Evolutionary conservation across 208 protist genomes (phyloP).

Genomic region (Acanthamoeba sp.): DNA sequence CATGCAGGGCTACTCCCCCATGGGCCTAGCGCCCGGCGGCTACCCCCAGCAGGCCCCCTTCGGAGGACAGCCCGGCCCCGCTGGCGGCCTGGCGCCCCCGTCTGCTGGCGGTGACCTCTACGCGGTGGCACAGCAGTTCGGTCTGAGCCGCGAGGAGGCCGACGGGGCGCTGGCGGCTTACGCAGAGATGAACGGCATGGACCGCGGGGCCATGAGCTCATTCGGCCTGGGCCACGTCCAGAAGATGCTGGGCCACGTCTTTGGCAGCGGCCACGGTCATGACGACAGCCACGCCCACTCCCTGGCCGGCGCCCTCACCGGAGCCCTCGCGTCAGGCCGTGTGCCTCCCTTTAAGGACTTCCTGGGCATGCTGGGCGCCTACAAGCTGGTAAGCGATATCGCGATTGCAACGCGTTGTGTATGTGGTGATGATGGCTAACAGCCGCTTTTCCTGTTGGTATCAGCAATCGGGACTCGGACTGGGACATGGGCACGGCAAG

Average conservation of each 20-base stretch:
- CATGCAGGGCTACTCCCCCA: too few species aligned
- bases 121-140: constrained; percentile 4
- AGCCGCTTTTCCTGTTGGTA: too few species aligned
- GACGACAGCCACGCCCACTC: not conserved
- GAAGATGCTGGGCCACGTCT: not conserved
- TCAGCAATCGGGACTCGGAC: not conserved
- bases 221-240: constrained; percentile 2
- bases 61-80: too few species aligned
- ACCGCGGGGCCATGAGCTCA: not conserved
- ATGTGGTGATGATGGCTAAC: too few species aligned
- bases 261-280: not conserved
- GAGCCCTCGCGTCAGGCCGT: not conserved
- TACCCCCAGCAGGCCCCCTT: too few species aligned
- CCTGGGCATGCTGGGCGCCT: not conserved
- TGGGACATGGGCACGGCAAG: not conserved
- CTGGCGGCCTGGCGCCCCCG: not conserved
- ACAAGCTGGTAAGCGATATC: not conserved
- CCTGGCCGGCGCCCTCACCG: not conserved
- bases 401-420: not conserved
- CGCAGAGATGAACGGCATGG: not conserved
- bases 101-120: not conserved
- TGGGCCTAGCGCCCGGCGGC: too few species aligned
- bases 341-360: constrained; percentile 25
- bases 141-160: constrained; percentile 8
- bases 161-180: not conserved